Conservation (phyloP, 2,329 filamentous ascomycete species). For the Fusarium denticulatum region DNA sequence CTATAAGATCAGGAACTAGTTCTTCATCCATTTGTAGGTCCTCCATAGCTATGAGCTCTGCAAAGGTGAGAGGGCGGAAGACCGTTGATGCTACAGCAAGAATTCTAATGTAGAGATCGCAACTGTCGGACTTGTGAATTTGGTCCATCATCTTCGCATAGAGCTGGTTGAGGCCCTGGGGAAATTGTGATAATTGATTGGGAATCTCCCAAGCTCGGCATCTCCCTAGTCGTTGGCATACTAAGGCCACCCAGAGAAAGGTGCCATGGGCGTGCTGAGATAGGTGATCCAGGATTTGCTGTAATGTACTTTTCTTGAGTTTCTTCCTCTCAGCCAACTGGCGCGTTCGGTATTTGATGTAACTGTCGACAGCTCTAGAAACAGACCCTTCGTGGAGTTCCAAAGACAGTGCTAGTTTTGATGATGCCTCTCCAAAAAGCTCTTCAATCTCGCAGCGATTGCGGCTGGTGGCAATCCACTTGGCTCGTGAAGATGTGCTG, state of each 20-base stretch:
- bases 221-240: background rate
- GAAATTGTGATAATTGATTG: fast-evolving
- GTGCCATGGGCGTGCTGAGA: constrained; percentile 40
- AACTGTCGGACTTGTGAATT: fast-evolving
- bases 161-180: fast-evolving
- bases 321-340: fast-evolving
- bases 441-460: constrained; percentile 48
- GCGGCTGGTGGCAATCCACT: constrained; percentile 58
- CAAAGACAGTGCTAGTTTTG: constrained; percentile 46
- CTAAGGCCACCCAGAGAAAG: constrained; percentile 41
- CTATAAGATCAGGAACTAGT: fast-evolving
- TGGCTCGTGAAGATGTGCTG: constrained; percentile 32
- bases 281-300: background rate
- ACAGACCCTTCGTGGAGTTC: constrained; percentile 51
- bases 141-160: background rate
- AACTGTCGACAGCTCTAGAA: constrained; percentile 49
- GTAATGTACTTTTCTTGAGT: fast-evolving
- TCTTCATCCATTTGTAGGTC: fast-evolving
- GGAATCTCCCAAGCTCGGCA: background rate
- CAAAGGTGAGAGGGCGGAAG: background rate
- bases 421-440: constrained; percentile 23
- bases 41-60: background rate
- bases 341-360: constrained; percentile 49
- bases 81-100: background rate
- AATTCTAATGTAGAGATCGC: fast-evolving